Conservation (phyloP, 768 basidiomycete genomes). For the Gloeostereum incarnatum region DNA sequence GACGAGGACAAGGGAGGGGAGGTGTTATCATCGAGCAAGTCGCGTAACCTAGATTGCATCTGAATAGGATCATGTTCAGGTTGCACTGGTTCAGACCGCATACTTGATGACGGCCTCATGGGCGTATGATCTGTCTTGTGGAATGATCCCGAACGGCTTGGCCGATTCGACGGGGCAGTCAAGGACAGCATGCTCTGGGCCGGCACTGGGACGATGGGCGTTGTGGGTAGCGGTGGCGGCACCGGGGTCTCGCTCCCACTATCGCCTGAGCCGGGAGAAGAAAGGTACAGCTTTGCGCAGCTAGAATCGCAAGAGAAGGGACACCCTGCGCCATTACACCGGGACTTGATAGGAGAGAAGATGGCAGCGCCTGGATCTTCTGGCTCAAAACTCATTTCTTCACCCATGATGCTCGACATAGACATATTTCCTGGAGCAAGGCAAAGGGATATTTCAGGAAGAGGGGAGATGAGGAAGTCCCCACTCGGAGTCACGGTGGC, state of each 20-base stretch:
- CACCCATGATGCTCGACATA: too few relatives aligned
- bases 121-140: constrained; percentile 12
- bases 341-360: too few relatives aligned
- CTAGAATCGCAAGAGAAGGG: background rate
- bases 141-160: constrained; percentile 14
- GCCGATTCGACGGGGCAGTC: constrained; percentile 8
- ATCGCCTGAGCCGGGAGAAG: too few relatives aligned
- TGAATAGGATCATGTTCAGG: constrained; percentile 6
- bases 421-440: too few relatives aligned
- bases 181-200: constrained; percentile 12
- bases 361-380: too few relatives aligned
- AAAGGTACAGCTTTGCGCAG: too few relatives aligned
- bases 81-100: too few relatives aligned
- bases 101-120: constrained; percentile 8
- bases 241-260: background rate
- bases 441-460: constrained; percentile 34
- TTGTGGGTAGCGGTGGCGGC: background rate
- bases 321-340: too few relatives aligned
- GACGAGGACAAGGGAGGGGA: constrained; percentile 28
- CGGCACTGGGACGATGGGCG: constrained; percentile 2
- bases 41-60: constrained; percentile 16
- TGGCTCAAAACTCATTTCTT: too few relatives aligned
- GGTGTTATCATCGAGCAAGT: constrained; percentile 16
- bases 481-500: too few relatives aligned
- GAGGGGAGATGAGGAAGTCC: constrained; percentile 31